phyloP scores from a whole-genome alignment of 2,329 filamentous ascomycete species.

The Cytospora chrysosperma region DNA sequence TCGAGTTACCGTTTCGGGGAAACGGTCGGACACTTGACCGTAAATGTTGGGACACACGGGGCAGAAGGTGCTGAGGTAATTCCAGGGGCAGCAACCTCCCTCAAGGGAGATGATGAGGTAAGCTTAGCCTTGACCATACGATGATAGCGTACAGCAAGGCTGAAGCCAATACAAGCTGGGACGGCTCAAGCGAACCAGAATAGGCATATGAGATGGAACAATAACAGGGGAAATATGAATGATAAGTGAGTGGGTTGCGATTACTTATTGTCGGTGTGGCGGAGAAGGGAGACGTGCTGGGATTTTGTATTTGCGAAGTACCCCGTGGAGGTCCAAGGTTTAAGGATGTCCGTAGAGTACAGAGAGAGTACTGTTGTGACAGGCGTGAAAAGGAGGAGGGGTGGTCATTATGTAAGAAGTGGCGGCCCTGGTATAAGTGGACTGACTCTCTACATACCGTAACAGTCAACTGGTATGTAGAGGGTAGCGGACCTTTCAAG shows the following conservation, averaged over 20 bases:
- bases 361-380: not conserved
- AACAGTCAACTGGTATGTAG: not conserved
- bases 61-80: slow-evolving; percentile 7
- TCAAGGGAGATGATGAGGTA: slow-evolving; percentile 22
- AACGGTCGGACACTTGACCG: slow-evolving; percentile 18
- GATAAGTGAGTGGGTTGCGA: slow-evolving; percentile 8
- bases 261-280: slow-evolving; percentile 18
- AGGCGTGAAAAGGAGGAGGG: slow-evolving; percentile 2
- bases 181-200: slow-evolving; percentile 1
- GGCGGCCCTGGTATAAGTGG: slow-evolving; percentile 11
- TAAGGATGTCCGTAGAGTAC: not conserved
- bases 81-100: not conserved
- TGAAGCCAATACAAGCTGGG: slow-evolving; percentile 10
- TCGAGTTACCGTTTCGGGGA: slow-evolving; percentile 14
- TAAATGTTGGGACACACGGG: not conserved
- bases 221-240: slow-evolving; percentile 1
- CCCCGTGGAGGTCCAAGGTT: not conserved
- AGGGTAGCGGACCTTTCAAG: not conserved
- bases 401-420: slow-evolving; percentile 17
- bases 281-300: slow-evolving; percentile 13
- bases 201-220: slow-evolving; percentile 6
- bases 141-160: slow-evolving; percentile 11
- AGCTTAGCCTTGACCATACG: slow-evolving; percentile 4
- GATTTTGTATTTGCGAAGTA: slow-evolving; percentile 4
- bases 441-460: slow-evolving; percentile 4